Conservation (phyloP, 441 rosid genomes). For the Cnidoscolus chayamansa region DNA sequence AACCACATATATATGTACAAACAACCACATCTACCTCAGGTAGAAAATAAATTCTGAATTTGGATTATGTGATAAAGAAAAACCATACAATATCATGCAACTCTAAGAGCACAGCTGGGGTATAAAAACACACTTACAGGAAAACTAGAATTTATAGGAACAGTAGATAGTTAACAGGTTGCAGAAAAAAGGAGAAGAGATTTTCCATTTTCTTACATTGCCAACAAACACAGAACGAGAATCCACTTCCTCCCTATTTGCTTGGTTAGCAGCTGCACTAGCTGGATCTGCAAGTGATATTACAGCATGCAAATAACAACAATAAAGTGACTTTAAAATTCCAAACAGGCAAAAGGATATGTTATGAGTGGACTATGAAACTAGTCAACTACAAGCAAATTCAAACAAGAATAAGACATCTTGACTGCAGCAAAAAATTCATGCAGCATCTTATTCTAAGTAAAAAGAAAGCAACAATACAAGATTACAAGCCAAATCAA, state of each 20-base stretch:
- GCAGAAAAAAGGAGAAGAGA: background rate
- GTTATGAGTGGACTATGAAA: background rate
- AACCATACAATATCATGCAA: background rate
- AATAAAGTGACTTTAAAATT: background rate
- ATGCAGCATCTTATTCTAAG: no score
- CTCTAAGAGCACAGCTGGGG: background rate
- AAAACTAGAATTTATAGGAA: background rate
- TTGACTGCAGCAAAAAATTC: no score
- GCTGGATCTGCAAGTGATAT: conserved; percentile 58
- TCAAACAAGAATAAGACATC: no score
- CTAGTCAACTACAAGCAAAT: no score
- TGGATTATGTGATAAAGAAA: background rate
- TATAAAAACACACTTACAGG: background rate
- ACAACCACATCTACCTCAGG: background rate
- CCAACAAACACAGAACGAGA: conserved; percentile 86
- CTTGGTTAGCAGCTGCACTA: conserved; percentile 61
- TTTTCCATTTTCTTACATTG: conserved; percentile 55
- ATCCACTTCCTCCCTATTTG: conserved; percentile 71
- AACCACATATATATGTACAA: no score
- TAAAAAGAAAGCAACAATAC: no score
- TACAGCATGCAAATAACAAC: background rate
- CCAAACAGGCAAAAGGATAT: background rate
- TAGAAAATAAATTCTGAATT: background rate
- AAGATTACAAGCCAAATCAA: no score
- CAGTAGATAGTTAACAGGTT: no score